These are phyloP conservation scores for Dictyostelium firmibasis DNA, from an alignment of 78 protist species.

Conservation along the genomic window DNA sequence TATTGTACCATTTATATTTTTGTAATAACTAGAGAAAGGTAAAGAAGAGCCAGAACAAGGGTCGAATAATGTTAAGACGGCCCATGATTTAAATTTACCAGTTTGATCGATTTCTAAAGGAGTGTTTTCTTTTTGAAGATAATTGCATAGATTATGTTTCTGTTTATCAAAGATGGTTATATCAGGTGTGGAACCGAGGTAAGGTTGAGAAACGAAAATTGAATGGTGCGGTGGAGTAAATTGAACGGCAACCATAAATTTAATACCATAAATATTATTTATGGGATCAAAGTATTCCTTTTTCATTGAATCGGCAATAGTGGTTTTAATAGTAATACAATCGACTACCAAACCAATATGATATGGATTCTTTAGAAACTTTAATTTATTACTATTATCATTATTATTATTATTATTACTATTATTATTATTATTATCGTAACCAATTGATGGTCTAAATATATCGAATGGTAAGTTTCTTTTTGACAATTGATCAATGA, in stretches of 20 bases:
- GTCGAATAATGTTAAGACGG: background rate
- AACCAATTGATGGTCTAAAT: background rate
- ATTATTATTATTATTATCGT: background rate
- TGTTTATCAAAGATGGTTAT: background rate
- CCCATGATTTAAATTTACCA: slow-evolving; percentile 5
- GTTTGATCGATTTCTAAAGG: background rate
- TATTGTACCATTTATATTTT: background rate
- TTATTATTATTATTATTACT: background rate
- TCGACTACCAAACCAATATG: background rate
- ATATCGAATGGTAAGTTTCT: background rate
- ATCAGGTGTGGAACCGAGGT: background rate
- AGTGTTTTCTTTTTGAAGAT: background rate
- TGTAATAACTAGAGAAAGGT: background rate
- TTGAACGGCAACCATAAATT: background rate
- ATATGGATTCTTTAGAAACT: background rate
- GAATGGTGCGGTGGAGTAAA: background rate
- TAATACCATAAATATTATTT: background rate
- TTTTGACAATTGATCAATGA: background rate
- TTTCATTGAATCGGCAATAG: background rate
- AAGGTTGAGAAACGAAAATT: background rate
- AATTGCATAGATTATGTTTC: background rate
- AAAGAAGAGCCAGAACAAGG: background rate
- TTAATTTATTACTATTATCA: background rate
- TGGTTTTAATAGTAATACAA: background rate
- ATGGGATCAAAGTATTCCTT: background rate